A percentile compares a stretch with the other conserved stretches of the same genome.
Conservation (phyloP, 1,139 yeast species). For the Taphrina deformans region DNA sequence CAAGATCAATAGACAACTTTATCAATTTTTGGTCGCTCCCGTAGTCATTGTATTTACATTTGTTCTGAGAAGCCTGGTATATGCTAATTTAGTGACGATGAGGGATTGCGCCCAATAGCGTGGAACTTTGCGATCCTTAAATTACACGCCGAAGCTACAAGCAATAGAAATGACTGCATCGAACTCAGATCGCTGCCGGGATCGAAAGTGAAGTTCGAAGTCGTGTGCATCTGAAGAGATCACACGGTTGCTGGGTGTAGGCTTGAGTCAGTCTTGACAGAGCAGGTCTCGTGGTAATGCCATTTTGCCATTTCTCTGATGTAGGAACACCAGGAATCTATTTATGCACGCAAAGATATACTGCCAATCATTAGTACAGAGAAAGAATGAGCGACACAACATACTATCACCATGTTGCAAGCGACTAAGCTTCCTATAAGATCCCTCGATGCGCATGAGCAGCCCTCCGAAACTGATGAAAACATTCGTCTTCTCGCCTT, state of each 20-base stretch:
- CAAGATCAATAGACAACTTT: not conserved
- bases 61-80: not conserved
- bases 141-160: no score
- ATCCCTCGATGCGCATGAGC: constrained; percentile 90
- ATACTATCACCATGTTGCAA: constrained; percentile 81
- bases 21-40: not conserved
- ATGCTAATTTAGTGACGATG: not conserved
- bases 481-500: constrained; percentile 62
- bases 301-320: no score
- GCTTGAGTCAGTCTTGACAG: no score
- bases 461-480: constrained; percentile 96
- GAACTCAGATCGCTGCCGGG: no score
- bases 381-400: not conserved
- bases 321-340: not conserved
- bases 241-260: no score
- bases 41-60: not conserved
- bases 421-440: constrained; percentile 80
- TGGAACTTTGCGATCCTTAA: no score
- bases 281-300: no score
- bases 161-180: no score
- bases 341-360: constrained; percentile 17
- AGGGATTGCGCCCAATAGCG: no score
- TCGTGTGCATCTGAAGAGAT: no score
- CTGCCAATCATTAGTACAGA: not conserved
- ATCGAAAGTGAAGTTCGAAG: no score